Base-by-base conservation (phyloP, 208 protist genomes). In the Hexamita inflata region DNA sequence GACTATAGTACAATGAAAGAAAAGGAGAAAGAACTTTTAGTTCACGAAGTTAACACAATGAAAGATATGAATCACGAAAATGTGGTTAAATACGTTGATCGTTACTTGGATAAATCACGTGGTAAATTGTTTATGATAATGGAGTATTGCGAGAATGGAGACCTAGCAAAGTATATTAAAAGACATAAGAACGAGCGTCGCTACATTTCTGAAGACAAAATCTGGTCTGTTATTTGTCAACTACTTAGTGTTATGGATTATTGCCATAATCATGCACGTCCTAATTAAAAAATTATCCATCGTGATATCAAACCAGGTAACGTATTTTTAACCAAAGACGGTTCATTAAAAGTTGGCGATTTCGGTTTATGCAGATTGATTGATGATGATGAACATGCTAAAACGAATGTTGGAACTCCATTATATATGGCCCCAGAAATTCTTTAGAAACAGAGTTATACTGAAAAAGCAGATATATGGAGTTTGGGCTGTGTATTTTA, bases 351-450 rank as follows among this genome's bases (percentile, higher is more conserved):
- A 30, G 15, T 66, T 24, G 60, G 24, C 13, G 60, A 66, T 66
- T 66, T 66, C 60, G 60, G 60, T 15, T 66, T 66, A 15, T 66
- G 60, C 34, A n/a, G 60, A 19, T 15, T 66, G 24, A 15, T 66
- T 24, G 15, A 15, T 15, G 34, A 34, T 66, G 34, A 15, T 38
- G 60, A 66, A 15, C 15, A 38, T 15, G 34, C 60, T 24, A 34
- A 15, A n/a, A 66, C 60, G 15, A n/a, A 30, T 38, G 60, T 30
- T 24, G 60, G 60, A 34, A 66, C 60, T 38, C 60, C 60, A 24
- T 30, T 66, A 76, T 95, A 94, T 78, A 88, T 95, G 1, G 92
- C 89, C 1, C 92, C 92, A 0, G 92, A 95, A 79, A 90, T 94
- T 83, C 80, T 91, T 19, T 86, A 88, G 1, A 82, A 89, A 82